Percentiles rank a stretch among this genome's conserved stretches.
Conservation (phyloP, 352 stramenopile species). For the Phytophthora melonis region DNA sequence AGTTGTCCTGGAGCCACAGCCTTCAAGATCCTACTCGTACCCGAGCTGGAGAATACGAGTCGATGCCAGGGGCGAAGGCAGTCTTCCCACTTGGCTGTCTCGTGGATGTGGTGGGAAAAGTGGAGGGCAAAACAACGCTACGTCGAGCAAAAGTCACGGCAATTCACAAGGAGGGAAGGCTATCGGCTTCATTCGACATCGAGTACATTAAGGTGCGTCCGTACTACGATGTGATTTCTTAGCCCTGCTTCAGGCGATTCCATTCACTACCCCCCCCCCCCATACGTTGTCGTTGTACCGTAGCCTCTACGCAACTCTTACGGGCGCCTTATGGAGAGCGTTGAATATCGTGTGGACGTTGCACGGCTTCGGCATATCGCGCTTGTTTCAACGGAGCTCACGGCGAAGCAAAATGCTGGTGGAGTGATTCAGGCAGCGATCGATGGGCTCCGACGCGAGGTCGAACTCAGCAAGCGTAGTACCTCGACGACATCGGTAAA, state of each 20-base stretch:
- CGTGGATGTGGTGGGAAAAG: slow-evolving; percentile 43
- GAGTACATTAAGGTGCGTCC: slow-evolving; percentile 49
- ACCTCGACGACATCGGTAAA: neutral
- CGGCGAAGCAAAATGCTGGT: slow-evolving; percentile 28
- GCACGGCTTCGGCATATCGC: slow-evolving; percentile 24
- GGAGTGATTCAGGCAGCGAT: slow-evolving; percentile 47
- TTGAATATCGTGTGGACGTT: slow-evolving; percentile 23
- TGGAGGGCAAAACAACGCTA: slow-evolving; percentile 30
- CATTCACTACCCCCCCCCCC: neutral
- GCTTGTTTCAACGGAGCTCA: slow-evolving; percentile 11
- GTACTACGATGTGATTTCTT: neutral
- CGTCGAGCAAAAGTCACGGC: slow-evolving; percentile 42
- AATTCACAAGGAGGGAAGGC: slow-evolving; percentile 38
- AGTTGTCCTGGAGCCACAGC: slow-evolving; percentile 46
- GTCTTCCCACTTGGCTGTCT: slow-evolving; percentile 54
- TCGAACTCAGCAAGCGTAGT: slow-evolving; percentile 14
- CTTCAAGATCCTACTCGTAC: slow-evolving; percentile 63
- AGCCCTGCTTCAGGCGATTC: neutral
- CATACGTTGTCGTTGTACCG: neutral
- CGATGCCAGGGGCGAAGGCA: slow-evolving; percentile 44
- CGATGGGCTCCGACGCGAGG: slow-evolving; percentile 35
- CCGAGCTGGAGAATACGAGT: slow-evolving; percentile 53
- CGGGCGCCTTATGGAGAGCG: slow-evolving; percentile 17
- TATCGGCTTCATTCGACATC: slow-evolving; percentile 51
- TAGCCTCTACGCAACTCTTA: slow-evolving; percentile 32